Percentiles rank a stretch among this genome's conserved stretches.
Conservation (phyloP, 1,284 basidiomycete genomes). For the Porodaedalea pini region DNA sequence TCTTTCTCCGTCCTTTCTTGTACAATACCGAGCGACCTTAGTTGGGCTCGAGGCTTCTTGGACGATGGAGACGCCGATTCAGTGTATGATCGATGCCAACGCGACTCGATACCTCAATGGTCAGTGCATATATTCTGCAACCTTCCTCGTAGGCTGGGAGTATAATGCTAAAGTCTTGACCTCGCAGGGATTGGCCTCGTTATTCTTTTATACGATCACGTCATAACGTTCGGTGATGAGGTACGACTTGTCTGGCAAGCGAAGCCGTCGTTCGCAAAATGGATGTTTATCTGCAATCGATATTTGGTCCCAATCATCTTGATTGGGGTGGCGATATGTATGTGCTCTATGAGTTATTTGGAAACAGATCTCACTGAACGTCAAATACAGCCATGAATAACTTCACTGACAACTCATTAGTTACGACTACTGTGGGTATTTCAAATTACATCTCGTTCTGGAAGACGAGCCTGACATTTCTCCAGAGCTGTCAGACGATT, state of each 20-base stretch:
- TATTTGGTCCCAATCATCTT: constrained; percentile 15
- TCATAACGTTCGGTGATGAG: constrained; percentile 28
- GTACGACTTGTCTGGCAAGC: constrained; percentile 26
- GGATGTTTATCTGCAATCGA: constrained; percentile 24
- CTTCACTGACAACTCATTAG: not conserved
- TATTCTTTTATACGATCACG: constrained; percentile 28
- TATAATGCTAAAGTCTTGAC: not conserved
- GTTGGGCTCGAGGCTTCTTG: not conserved
- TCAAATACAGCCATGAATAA: constrained; percentile 6
- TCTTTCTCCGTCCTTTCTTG: not conserved
- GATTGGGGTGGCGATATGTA: constrained; percentile 14
- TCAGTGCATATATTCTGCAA: not conserved
- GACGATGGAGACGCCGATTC: not conserved
- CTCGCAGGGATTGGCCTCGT: constrained; percentile 24
- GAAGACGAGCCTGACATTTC: no score
- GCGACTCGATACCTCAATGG: constrained; percentile 18
- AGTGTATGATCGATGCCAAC: constrained; percentile 6
- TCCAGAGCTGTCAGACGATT: constrained; percentile 13
- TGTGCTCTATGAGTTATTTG: not conserved
- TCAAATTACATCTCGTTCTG: not conserved
- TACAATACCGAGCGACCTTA: no score
- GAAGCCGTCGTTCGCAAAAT: constrained; percentile 20
- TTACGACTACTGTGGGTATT: constrained; percentile 1
- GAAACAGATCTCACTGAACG: not conserved
- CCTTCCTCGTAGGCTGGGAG: not conserved